Conservation (phyloP, 441 rosid genomes). For the Populus hybrid region DNA sequence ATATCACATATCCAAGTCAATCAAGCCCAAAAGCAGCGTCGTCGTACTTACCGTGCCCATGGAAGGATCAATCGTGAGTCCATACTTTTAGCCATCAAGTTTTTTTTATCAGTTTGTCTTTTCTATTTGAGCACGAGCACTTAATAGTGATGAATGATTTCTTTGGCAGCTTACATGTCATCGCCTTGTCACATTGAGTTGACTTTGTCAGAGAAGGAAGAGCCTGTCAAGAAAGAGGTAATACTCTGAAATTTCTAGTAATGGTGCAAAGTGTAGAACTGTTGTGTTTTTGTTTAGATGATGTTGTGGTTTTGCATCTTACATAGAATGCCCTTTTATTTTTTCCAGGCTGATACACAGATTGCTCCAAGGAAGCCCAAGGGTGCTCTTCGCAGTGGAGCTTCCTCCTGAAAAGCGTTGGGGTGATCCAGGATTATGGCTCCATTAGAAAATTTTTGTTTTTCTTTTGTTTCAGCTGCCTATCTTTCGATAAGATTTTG, state of each 20-base stretch:
- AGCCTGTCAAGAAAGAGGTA: slow-evolving; percentile 92
- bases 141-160: not conserved
- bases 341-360: slow-evolving; percentile 61
- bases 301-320: not conserved
- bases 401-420: slow-evolving; percentile 23
- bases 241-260: not conserved
- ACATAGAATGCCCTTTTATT: not conserved
- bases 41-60: too few species aligned
- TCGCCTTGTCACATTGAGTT: slow-evolving; percentile 92
- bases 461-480: not conserved
- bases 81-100: slow-evolving; percentile 1
- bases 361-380: slow-evolving; percentile 61
- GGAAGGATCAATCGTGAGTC: slow-evolving; percentile 86
- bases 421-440: not conserved
- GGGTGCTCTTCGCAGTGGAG: slow-evolving; percentile 30
- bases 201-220: slow-evolving; percentile 84
- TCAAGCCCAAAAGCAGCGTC: slow-evolving; percentile 92
- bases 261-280: not conserved
- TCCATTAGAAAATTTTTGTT: slow-evolving; percentile 6
- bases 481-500: not conserved
- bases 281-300: not conserved
- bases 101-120: not conserved
- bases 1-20: slow-evolving; percentile 91
- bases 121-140: too few species aligned
- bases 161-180: slow-evolving; percentile 78